phyloP scores from a whole-genome alignment of 2,329 filamentous ascomycete species.

The Alternaria infectoria region DNA sequence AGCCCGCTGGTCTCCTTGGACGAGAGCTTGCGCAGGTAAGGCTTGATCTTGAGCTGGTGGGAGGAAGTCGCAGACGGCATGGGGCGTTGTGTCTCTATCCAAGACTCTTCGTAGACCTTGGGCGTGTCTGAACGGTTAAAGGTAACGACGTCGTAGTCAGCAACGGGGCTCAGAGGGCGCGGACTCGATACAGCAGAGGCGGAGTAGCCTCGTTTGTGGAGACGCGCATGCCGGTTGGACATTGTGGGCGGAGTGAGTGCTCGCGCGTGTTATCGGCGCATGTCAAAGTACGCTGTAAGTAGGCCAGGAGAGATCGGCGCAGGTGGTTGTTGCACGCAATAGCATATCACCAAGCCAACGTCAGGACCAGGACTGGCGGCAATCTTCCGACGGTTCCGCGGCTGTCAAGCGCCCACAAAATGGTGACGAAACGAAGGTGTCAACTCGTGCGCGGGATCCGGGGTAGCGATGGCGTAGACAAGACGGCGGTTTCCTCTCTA shows the following conservation, averaged over 20 bases:
- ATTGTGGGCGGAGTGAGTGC: slow-evolving; percentile 6
- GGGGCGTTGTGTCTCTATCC: slow-evolving; percentile 34
- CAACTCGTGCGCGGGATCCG: background rate
- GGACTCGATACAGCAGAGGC: slow-evolving; percentile 45
- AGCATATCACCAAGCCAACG: slow-evolving; percentile 14
- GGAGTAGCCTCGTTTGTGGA: slow-evolving; percentile 51
- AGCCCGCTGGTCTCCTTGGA: slow-evolving; percentile 57
- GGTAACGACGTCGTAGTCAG: slow-evolving; percentile 34
- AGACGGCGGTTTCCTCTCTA: slow-evolving; percentile 1
- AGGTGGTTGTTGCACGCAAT: background rate
- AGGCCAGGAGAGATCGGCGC: background rate
- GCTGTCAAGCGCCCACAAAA: background rate
- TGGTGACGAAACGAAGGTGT: slow-evolving; percentile 17
- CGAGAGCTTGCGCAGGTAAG: slow-evolving; percentile 61
- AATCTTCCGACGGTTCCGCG: slow-evolving; percentile 13
- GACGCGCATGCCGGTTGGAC: slow-evolving; percentile 37
- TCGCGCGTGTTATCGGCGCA: slow-evolving; percentile 15
- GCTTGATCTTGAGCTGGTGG: slow-evolving; percentile 58
- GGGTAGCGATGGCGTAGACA: no score
- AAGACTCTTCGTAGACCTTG: slow-evolving; percentile 44
- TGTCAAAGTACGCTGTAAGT: slow-evolving; percentile 7
- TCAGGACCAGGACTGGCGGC: background rate
- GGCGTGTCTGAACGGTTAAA: slow-evolving; percentile 46
- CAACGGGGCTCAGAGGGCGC: slow-evolving; percentile 42
- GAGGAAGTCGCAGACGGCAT: slow-evolving; percentile 29